Base-by-base conservation (phyloP, 2,329 filamentous ascomycete species). In the Chalaropsis thielavioides region DNA sequence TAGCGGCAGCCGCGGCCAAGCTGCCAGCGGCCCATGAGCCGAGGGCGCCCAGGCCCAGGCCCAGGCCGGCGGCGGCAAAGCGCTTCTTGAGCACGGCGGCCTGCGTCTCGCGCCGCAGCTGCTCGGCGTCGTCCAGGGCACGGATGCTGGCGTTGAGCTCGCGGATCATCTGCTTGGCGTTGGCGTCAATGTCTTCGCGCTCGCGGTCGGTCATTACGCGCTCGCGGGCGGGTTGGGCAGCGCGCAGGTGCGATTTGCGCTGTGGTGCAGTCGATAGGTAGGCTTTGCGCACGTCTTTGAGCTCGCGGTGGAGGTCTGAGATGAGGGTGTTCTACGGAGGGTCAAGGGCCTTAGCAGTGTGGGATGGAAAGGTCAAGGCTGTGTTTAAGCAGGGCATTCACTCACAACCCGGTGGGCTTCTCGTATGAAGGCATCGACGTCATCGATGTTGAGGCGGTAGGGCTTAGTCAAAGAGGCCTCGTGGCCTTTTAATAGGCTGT, bases 391-490 rank as follows among this genome's bases (percentile, higher is more conserved):
- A 2, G 31, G 3, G 3, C 3, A 31, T 70, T 68, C 62, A 74
- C 81, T 71, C 78, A 95, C 92, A 74, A 97, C 96, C 73, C 88
- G 84, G 76, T 95, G 94, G 63, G 94, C 94, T 76, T 97, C 92
- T 72, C 92, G 91, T 41, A 97, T 79, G 73, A 97, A 99, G 71
- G 88, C 88, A 73, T 96, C 89, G 62, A 94, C 81, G 70, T 75
- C 80, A 69, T 81, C 77, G 61, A 79, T 70, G 65, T 73, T 77
- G 68, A 79, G 79, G 68, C 72, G 71, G 58, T 71, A 71, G 44
- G 68, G 70, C 63, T 72, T 76, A 13, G 81, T 78, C 7, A 79
- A 75, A 35, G 77, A 76, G 56, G 81, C 80, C 74, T 82, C 76
- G 68, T 83, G 82, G 70, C 80, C 76, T 71, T 81, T 80, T 27